Percentiles rank a stretch among this genome's conserved stretches.
phyloP scores from a whole-genome alignment of 108 stramenopile species.

The Skeletonema tropicum region DNA sequence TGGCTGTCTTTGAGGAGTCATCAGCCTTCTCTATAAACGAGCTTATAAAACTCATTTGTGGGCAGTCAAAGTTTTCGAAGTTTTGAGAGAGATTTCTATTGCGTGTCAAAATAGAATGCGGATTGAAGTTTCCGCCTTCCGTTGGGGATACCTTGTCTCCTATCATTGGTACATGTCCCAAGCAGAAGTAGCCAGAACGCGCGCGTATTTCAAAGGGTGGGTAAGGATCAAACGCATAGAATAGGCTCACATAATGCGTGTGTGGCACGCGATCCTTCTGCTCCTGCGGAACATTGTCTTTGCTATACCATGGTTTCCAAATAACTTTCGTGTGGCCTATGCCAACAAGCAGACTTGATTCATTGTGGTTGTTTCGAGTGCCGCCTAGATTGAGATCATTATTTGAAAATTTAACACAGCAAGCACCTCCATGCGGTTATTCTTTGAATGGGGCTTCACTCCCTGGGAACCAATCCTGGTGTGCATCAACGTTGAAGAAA shows the following conservation, averaged over 20 bases:
- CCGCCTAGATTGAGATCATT: conserved; percentile 25
- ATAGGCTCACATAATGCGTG: conserved; percentile 44
- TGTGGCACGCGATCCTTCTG: conserved; percentile 40
- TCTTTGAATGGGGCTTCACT: conserved; percentile 34
- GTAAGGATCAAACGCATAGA: conserved; percentile 47
- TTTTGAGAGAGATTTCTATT: conserved; percentile 33
- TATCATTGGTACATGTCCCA: conserved; percentile 29
- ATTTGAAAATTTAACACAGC: conserved; percentile 38
- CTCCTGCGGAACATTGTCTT: conserved; percentile 11
- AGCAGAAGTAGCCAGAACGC: conserved; percentile 52
- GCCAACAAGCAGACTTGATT: conserved; percentile 39
- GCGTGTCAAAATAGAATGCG: conserved; percentile 28
- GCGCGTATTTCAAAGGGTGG: conserved; percentile 49
- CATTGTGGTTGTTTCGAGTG: conserved; percentile 4
- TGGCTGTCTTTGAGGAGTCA: conserved; percentile 38
- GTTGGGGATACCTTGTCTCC: conserved; percentile 9
- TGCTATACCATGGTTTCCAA: conserved; percentile 44
- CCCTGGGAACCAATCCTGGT: conserved; percentile 41
- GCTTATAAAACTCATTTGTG: conserved; percentile 56
- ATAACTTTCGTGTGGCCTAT: conserved; percentile 48
- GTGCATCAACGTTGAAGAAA: conserved; percentile 33
- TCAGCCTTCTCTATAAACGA: conserved; percentile 47
- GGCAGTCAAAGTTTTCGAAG: conserved; percentile 52
- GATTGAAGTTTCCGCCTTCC: conserved; percentile 43
- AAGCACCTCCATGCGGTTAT: conserved; percentile 43